Evolutionary conservation across 2,329 filamentous ascomycete genomes (phyloP).

Genomic region (Aspergillus amoenus): DNA sequence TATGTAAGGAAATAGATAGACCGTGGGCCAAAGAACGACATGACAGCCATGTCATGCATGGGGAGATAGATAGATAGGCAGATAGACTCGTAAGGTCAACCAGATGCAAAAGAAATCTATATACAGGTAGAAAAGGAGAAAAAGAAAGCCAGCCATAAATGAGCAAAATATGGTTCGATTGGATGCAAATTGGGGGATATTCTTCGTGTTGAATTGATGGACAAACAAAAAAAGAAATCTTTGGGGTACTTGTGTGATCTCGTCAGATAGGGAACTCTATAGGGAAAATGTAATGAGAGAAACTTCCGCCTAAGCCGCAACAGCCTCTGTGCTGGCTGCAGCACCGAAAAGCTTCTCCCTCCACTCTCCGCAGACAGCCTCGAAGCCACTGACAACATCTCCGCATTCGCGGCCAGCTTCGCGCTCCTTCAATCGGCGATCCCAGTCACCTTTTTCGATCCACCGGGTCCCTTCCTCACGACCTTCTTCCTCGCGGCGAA

Average conservation of each 20-base stretch:
- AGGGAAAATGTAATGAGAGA: not conserved
- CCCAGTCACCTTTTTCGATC: conserved; percentile 81
- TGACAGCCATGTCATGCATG: not conserved
- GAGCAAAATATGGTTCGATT: not conserved
- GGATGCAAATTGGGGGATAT: not conserved
- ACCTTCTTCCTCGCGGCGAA: conserved; percentile 77
- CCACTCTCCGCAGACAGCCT: conserved; percentile 84
- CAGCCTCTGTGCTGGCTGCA: conserved; percentile 31
- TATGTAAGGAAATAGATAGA: not conserved
- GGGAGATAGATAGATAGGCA: not conserved
- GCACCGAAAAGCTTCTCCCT: conserved; percentile 68
- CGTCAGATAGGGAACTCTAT: not conserved
- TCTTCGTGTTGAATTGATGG: not conserved
- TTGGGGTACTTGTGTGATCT: not conserved
- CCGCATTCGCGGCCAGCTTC: conserved; percentile 82
- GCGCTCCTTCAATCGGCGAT: conserved; percentile 69
- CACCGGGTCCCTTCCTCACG: conserved; percentile 80
- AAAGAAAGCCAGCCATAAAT: not conserved
- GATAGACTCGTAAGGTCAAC: not conserved
- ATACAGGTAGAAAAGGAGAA: conserved; percentile 3
- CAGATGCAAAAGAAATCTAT: conserved; percentile 6
- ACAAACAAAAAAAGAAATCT: not conserved
- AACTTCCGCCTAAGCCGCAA: conserved; percentile 25
- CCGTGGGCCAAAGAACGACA: not conserved
- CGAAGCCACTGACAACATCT: conserved; percentile 88